Conservation (phyloP, 148 eudicot genomes). For the Agrostemma githago region DNA sequence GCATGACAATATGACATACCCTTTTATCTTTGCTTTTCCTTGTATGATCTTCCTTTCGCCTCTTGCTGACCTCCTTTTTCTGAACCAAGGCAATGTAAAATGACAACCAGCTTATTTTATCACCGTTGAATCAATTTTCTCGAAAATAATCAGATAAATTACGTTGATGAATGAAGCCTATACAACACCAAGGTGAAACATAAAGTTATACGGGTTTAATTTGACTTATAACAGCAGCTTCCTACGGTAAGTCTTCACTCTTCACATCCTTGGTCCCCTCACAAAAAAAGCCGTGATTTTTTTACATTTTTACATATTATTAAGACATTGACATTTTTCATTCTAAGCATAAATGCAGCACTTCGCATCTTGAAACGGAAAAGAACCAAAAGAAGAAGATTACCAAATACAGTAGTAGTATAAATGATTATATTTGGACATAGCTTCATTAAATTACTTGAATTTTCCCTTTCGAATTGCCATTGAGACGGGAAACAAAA, state of each 20-base stretch:
- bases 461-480: neutral
- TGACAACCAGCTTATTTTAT: neutral
- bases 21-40: slow-evolving; percentile 76
- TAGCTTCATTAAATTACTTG: neutral
- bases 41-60: slow-evolving; percentile 75
- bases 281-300: neutral
- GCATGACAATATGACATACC: slow-evolving; percentile 34
- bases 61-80: slow-evolving; percentile 78
- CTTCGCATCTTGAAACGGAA: neutral
- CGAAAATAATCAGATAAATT: neutral
- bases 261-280: neutral
- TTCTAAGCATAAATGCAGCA: neutral
- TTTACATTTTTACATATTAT: neutral
- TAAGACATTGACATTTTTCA: neutral
- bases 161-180: neutral
- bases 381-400: neutral
- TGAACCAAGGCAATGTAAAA: slow-evolving; percentile 33
- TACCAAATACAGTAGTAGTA: slow-evolving; percentile 1
- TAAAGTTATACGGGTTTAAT: neutral
- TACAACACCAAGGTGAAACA: neutral
- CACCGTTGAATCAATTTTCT: neutral
- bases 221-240: neutral
- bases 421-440: neutral
- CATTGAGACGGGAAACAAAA: neutral
- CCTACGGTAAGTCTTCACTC: neutral